Base-by-base conservation (phyloP, 768 basidiomycete species). In the Termitomyces sp. region DNA sequence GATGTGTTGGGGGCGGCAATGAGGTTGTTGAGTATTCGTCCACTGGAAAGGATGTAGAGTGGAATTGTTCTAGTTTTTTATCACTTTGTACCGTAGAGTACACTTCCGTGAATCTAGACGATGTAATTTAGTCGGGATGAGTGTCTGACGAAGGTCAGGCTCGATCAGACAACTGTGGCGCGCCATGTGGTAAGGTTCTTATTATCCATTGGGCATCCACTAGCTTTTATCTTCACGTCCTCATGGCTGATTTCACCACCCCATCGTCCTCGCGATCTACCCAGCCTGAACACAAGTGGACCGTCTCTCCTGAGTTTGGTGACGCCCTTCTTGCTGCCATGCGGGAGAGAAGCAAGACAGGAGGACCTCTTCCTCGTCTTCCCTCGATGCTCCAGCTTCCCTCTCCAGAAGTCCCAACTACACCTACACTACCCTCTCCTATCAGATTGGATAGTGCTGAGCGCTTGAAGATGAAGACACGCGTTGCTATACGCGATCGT, bases 1-100 rank as follows among this genome's bases (percentile, higher is more conserved):
- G 91, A 96, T 66, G 95, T 97, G n/a, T 76, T 99, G 60, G 89
- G 80, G 5, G 84, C 84, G 48, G 88, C 90, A 43, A 89, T 99
- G 90, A 80, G 86, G 67, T 68, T 98, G 72, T 70, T 99, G 66
- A 96, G 90, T 63, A 82, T 98, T 63, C 82, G 86, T 46, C 96
- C 96, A 9, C 74, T 99, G 53, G 93, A 97, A 75, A 78, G 93
- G 70, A 98, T 98, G 96, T 98, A 62, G 50, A 44, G 17, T 25
- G 23, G 34, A 37, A 35, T 25, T 21, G 11, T 21, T 19, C 6
- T 4, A 31, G 2, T 38, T 37, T 11, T n/a, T 34, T 3, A n/a
- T 23, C 32, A 48, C 12, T 19, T n/a, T 29, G 17, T 45, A 16
- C 44, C 14, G 7, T 44, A 17, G 25, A 44, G 21, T 42, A 12